Conservation (phyloP, 768 basidiomycete genomes). For the Auricularia sp. region DNA sequence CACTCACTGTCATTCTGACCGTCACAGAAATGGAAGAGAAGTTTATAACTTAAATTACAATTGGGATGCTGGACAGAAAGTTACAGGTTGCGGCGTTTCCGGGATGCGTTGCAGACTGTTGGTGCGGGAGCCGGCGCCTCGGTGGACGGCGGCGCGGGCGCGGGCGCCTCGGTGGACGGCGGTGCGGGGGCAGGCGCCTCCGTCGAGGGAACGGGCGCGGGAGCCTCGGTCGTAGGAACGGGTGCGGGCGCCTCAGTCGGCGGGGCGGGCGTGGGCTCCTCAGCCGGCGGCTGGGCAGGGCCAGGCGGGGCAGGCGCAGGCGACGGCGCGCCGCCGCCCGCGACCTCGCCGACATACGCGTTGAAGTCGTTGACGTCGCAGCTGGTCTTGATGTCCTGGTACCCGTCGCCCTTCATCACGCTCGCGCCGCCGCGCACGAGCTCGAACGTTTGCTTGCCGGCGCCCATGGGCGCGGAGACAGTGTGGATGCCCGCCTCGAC, state of each 20-base stretch:
- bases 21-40: too few relatives aligned
- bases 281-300: neutral
- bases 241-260: neutral
- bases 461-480: neutral
- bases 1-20: too few relatives aligned
- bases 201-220: neutral
- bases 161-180: neutral
- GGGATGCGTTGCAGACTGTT: too few relatives aligned
- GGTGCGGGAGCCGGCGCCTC: neutral
- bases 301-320: conserved; percentile 1
- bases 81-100: too few relatives aligned
- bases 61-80: too few relatives aligned
- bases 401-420: neutral
- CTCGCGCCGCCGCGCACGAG: neutral
- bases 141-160: neutral
- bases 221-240: neutral
- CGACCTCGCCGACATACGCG: neutral
- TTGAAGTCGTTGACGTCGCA: conserved; percentile 3
- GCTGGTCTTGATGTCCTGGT: neutral
- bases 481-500: conserved; percentile 1
- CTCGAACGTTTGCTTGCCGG: neutral
- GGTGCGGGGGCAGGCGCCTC: neutral
- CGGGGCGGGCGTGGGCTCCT: neutral
- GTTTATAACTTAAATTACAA: too few relatives aligned
- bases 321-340: neutral